Percentiles rank a stretch among this genome's conserved stretches.
Evolutionary conservation across 2,329 filamentous ascomycete genomes (phyloP).

Genomic region (Dactylonectria macrodidyma): DNA sequence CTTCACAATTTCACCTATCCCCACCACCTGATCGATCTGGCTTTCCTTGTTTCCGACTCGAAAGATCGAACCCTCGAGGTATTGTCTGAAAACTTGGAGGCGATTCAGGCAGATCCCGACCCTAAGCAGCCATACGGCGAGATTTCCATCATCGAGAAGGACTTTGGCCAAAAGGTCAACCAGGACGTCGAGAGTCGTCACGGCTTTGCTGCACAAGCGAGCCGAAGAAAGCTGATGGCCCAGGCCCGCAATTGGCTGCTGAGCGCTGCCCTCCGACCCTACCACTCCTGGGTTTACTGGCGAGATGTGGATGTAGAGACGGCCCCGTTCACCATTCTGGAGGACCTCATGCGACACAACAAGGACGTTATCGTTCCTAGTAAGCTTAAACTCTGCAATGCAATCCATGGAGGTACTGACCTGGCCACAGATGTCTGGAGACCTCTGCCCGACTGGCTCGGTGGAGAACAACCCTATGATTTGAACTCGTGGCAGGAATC

Average conservation of each 20-base stretch:
- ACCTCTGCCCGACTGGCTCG: slow-evolving; percentile 98
- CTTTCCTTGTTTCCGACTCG: slow-evolving; percentile 97
- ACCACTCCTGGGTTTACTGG: slow-evolving; percentile 99
- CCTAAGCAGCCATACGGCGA: slow-evolving; percentile 90
- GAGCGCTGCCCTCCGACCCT: slow-evolving; percentile 91
- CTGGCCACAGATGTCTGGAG: slow-evolving; percentile 88
- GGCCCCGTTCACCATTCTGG: slow-evolving; percentile 94
- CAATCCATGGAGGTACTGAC: slow-evolving; percentile 42
- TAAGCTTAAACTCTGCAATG: slow-evolving; percentile 65
- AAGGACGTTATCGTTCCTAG: slow-evolving; percentile 99
- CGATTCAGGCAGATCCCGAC: slow-evolving; percentile 85
- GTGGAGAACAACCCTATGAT: slow-evolving; percentile 98
- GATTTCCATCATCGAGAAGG: slow-evolving; percentile 98
- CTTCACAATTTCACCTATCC: slow-evolving; percentile 97
- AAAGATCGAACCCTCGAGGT: slow-evolving; percentile 90
- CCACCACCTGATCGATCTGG: slow-evolving; percentile 94
- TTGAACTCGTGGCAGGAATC: slow-evolving; percentile 99
- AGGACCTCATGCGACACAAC: slow-evolving; percentile 98
- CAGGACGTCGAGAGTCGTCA: slow-evolving; percentile 98
- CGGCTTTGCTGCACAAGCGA: slow-evolving; percentile 96
- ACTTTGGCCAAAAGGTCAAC: slow-evolving; percentile 97
- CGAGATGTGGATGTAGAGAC: slow-evolving; percentile 98
- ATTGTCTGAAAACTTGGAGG: slow-evolving; percentile 81
- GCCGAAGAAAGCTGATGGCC: slow-evolving; percentile 95
- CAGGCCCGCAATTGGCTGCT: slow-evolving; percentile 97